Evolutionary conservation across 176 grass and related monocot species (phyloP), one percentile per base, ranked within the genome.

Genomic region (Ensete ventricosum): DNA sequence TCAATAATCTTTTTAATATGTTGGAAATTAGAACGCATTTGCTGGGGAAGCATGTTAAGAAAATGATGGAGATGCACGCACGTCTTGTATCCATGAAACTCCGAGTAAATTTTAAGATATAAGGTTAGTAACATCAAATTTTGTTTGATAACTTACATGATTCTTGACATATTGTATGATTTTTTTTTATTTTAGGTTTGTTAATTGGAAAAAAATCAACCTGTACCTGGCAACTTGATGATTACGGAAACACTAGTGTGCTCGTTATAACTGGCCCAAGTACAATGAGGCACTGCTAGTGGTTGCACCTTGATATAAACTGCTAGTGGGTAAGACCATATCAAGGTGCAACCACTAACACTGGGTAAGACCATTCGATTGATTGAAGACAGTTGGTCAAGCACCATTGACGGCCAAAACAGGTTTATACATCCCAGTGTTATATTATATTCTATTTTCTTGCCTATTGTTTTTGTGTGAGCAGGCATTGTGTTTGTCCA

Each of bases 181-280:
- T 17, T 19, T 14, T 62, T 24, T 63, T 74, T 76, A n/a, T n/a
- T n/a, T 14, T 26, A 92, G 89, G 78, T 92, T 86, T 86, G 72
- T 54, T 66, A 88, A 65, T 71, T 92, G 57, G 89, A 88, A 80
- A 88, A 82, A 53, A 75, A 66, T 19, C 75, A 60, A 50, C 89
- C 86, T 50, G 71, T 88, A 26, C 89, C 89, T 73, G 86, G 88
- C 48, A 83, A 92, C 82, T 92, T 92, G 82, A 84, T 84, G 81
- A 67, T 92, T 77, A 80, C 89, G 69, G 79, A 84, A 78, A 87
- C 81, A 92, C 86, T 82, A 76, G 81, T 60, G 86, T 92, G 26
- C 81, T 92, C 77, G 83, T 92, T 60, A 92, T 88, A 82, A 92
- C 89, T 86, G 89, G 86, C 43, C 89, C 89, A 76, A 92, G 89